Percentiles rank a stretch among this genome's conserved stretches.
Conservation (phyloP, 176 grass and related monocot genomes). For the Bromus sterilis region DNA sequence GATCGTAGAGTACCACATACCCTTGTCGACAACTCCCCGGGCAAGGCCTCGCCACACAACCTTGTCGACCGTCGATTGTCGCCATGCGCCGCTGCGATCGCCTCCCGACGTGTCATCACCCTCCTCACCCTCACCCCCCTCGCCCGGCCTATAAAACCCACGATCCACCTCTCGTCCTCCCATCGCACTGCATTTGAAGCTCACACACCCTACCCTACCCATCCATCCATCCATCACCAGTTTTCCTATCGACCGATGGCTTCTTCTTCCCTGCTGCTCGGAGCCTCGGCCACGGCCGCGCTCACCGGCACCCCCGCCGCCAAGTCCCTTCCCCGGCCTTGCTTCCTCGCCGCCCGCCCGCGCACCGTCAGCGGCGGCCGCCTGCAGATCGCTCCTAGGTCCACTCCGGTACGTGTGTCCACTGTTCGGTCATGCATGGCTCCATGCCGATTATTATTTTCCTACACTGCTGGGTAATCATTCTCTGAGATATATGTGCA, state of each 20-base stretch:
- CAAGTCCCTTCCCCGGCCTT: background rate
- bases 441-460: background rate
- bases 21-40: background rate
- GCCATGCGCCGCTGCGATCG: background rate
- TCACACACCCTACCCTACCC: background rate
- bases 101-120: background rate
- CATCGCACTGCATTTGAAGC: background rate
- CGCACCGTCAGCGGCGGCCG: background rate
- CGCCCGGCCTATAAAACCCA: background rate
- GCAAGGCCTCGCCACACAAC: background rate
- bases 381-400: background rate
- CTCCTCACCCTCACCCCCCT: background rate
- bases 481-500: background rate
- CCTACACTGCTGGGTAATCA: background rate
- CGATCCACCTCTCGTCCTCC: background rate
- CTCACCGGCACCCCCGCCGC: background rate
- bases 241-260: background rate
- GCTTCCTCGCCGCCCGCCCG: background rate
- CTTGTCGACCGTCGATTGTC: slow-evolving; percentile 2
- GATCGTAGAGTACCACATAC: background rate
- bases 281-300: background rate
- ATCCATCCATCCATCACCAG: background rate
- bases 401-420: background rate
- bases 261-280: background rate
- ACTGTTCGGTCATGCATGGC: background rate